Base-by-base conservation (phyloP, 1,284 basidiomycete genomes). In the Pisolithus thermaeus region DNA sequence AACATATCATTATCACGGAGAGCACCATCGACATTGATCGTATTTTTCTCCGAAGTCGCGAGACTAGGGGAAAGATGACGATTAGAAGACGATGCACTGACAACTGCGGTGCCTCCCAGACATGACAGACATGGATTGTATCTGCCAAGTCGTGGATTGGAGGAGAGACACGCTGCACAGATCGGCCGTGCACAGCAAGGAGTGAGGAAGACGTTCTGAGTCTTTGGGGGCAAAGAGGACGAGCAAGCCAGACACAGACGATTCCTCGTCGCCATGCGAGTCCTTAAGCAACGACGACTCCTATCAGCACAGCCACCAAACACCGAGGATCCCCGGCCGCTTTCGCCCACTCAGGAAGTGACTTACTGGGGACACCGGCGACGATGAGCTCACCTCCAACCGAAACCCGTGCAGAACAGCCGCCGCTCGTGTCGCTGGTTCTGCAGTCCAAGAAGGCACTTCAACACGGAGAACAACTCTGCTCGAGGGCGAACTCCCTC, bases 381-480 rank as follows among this genome's bases (percentile, higher is more conserved):
- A n/a, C 12, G 7, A 64, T 67, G 64, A 38, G 54, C 3, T 59
- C 63, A n/a, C 54, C 56, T 18, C 54, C 57, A 7, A 22, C 46
- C 16, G 32, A 42, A 44, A 9, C 49, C 12, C 58, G 51, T 44
- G 54, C 52, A n/a, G 69, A 73, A 45, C 73, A 73, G 46, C 73
- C 79, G 7, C 76, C 84, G 54, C 77, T 90, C 22, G 77, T 86
- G 36, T 80, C 85, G n/a, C 77, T 90, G 8, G 84, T 87, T 7
- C 67, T 85, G 1, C 82, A 87, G 58, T 89, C 88, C 0, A 86
- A 89, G 75, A 87, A 86, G 59, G 88, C 86, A 0, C 74, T 90
- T 4, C 81, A 87, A 58, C 79, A 83, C 48, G 87, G 87, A 1
- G 77, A 90, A 66, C 77, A 83, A 47, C 74, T 90, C 5, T 90